Base-by-base conservation (phyloP, 1,284 basidiomycete genomes). In the Austropuccinia psidii region DNA sequence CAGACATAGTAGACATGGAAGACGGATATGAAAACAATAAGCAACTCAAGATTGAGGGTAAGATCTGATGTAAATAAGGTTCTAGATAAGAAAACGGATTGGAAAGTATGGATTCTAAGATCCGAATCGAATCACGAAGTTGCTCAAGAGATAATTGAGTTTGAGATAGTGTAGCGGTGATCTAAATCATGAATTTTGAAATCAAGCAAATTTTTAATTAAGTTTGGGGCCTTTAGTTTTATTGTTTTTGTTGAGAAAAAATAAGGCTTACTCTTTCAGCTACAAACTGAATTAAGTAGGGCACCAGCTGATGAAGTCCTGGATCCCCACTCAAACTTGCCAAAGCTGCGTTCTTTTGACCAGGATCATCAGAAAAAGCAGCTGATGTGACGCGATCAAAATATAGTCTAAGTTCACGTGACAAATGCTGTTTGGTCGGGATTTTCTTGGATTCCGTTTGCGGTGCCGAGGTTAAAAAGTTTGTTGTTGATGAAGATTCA, bases 121-220 rank as follows among this genome's bases (percentile, higher is more conserved):
- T 50, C 31, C 29, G 67, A 9, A 70, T 47, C 47, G 43, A 41
- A 35, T 49, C 45, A 47, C 41, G 37, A 13, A 49, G 50, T 29
- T 57, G 45, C 54, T 73, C 41, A 69, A 47, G 50, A 58, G 67
- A 68, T 60, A 64, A 19, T 19, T 33, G 37, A 11, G 17, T 24
- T 41, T 43, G 29, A 62, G 47, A 45, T 1, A 17, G 73, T 60
- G 57, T 49, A 21, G 27, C 37, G n/a, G 24, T 49, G 33, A 85
- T 91, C 81, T 70, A 24, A 43, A 24, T 29, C 29, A 37, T n/a
- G n/a, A 21, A 24, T 54, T 67, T 17, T n/a, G n/a, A n/a, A n/a
- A n/a, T n/a, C n/a, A 79, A 95, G 91, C 79, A 96, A 98, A 55
- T 94, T 95, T 82, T 98, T 95, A 33, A 98, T 87, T 79, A 95